phyloP scores from a whole-genome alignment of 148 eudicot genomes.

The Rhododendron molle region DNA sequence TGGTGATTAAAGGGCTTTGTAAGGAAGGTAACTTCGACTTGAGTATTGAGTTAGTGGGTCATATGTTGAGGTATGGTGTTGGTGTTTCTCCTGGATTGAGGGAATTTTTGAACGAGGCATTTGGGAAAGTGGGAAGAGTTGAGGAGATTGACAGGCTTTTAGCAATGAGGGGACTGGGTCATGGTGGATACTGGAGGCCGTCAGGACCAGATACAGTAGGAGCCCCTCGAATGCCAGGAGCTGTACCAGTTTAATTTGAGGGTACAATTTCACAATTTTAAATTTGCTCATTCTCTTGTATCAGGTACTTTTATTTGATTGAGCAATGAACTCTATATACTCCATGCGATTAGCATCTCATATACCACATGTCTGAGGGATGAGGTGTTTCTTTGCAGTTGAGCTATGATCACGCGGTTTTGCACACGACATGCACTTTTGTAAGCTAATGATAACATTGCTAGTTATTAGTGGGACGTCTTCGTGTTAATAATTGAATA shows the following conservation, averaged over 20 bases:
- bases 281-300: neutral
- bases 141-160: conserved; percentile 70
- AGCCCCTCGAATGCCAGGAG: conserved; percentile 16
- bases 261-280: neutral
- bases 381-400: neutral
- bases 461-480: neutral
- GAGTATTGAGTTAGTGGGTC: conserved; percentile 34
- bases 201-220: conserved; percentile 22
- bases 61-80: conserved; percentile 66
- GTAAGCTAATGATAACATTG: neutral
- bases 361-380: neutral
- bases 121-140: conserved; percentile 64
- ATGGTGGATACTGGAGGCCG: conserved; percentile 23
- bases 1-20: conserved; percentile 75
- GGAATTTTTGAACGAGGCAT: conserved; percentile 59
- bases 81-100: conserved; percentile 74
- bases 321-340: neutral
- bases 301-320: neutral
- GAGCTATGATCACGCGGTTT: neutral
- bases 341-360: too few relatives aligned
- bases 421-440: neutral
- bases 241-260: neutral
- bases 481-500: neutral
- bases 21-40: conserved; percentile 40
- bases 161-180: conserved; percentile 33